A percentile compares a stretch with the other conserved stretches of the same genome.
These are phyloP conservation scores for Jaenimonas drosophilae DNA, from an alignment of 208 protist species.

Conservation along the genomic window DNA sequence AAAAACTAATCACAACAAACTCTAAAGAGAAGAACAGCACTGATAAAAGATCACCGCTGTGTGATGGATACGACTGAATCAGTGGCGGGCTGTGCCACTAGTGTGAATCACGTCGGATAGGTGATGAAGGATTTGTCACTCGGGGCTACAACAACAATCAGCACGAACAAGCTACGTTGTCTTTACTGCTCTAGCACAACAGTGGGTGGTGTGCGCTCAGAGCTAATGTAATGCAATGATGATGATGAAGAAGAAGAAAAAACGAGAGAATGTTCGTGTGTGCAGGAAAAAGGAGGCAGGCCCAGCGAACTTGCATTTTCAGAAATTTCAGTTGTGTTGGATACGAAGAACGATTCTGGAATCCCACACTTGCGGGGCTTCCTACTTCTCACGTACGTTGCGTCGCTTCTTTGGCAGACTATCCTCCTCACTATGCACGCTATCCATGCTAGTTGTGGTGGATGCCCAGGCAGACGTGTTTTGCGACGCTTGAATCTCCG, in stretches of 20 bases:
- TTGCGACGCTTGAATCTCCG: background rate
- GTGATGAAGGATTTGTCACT: too few species aligned
- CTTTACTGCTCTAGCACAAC: too few species aligned
- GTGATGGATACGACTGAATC: background rate
- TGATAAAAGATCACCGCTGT: background rate
- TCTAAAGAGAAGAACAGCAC: background rate
- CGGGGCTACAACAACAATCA: too few species aligned
- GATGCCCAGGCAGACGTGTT: background rate
- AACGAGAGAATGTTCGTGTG: background rate
- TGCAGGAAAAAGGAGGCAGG: slow-evolving; percentile 9
- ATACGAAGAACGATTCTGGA: background rate
- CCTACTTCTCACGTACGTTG: background rate
- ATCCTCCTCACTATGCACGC: background rate
- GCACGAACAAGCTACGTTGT: too few species aligned
- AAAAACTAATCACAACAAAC: background rate
- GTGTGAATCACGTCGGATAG: background rate
- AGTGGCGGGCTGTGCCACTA: background rate
- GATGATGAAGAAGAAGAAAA: background rate
- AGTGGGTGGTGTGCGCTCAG: too few species aligned
- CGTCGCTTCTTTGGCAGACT: slow-evolving; percentile 2
- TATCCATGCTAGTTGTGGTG: background rate
- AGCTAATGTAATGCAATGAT: background rate
- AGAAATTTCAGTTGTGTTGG: slow-evolving; percentile 1
- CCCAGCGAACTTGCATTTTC: background rate
- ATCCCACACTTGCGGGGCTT: too few species aligned